Conservation (phyloP, 805 yeast genomes). For the Schwanniomyces vanrijiae region DNA sequence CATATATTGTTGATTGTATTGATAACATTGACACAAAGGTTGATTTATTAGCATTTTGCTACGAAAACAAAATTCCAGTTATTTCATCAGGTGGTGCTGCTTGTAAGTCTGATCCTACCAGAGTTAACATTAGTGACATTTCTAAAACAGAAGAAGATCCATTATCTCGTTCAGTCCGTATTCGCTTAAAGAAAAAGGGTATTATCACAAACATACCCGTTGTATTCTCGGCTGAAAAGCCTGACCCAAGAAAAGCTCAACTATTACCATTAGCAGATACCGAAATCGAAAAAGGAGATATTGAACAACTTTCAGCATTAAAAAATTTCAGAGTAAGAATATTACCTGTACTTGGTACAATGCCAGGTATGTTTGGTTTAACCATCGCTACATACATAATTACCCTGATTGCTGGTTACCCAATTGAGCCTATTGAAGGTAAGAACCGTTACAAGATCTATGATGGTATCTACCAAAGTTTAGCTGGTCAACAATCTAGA, state of each 20-base stretch:
- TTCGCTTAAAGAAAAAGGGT: slow-evolving; percentile 79
- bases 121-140: slow-evolving; percentile 86
- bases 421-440: slow-evolving; percentile 87
- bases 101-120: slow-evolving; percentile 90
- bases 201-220: slow-evolving; percentile 76
- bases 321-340: slow-evolving; percentile 91
- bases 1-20: slow-evolving; percentile 89
- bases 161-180: slow-evolving; percentile 80
- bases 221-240: slow-evolving; percentile 92
- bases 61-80: slow-evolving; percentile 59
- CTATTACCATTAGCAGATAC: slow-evolving; percentile 82
- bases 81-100: slow-evolving; percentile 97
- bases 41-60: slow-evolving; percentile 76
- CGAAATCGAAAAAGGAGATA: slow-evolving; percentile 77
- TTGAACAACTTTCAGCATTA: slow-evolving; percentile 83
- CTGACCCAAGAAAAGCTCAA: slow-evolving; percentile 91
- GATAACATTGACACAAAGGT: slow-evolving; percentile 97
- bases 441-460: slow-evolving; percentile 83
- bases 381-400: slow-evolving; percentile 83
- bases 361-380: slow-evolving; percentile 96
- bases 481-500: slow-evolving; percentile 86
- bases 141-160: slow-evolving; percentile 93
- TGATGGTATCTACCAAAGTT: slow-evolving; percentile 76
- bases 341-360: slow-evolving; percentile 91
- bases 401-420: slow-evolving; percentile 81